Conservation (phyloP, 2,329 filamentous ascomycete genomes). For the Penicillium sp. region DNA sequence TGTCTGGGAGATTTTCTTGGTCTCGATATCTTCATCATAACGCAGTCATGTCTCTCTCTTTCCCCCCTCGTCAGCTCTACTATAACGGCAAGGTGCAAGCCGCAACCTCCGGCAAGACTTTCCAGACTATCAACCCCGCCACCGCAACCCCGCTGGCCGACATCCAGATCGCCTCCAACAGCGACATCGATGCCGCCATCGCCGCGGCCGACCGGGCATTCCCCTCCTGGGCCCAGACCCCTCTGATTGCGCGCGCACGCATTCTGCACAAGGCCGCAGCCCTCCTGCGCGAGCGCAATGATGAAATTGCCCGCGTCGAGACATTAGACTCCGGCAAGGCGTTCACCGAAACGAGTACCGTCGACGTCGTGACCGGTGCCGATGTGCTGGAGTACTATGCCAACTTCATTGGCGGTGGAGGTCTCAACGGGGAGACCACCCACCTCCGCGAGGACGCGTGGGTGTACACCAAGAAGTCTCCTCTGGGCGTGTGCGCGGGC, state of each 20-base stretch:
- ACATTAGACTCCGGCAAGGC: slow-evolving; percentile 86
- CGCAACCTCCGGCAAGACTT: slow-evolving; percentile 62
- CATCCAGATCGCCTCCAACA: slow-evolving; percentile 68
- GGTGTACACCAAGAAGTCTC: slow-evolving; percentile 80
- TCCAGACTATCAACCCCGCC: slow-evolving; percentile 74
- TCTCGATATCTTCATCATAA: neutral
- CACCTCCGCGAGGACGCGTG: slow-evolving; percentile 74
- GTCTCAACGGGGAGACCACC: slow-evolving; percentile 77
- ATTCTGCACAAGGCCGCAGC: slow-evolving; percentile 76
- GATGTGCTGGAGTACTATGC: slow-evolving; percentile 88
- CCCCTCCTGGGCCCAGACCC: slow-evolving; percentile 72
- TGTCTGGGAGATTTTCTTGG: slow-evolving; percentile 1
- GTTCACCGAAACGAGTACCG: slow-evolving; percentile 78
- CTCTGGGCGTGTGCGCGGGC: slow-evolving; percentile 80
- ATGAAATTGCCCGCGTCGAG: slow-evolving; percentile 76
- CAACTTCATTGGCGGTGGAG: slow-evolving; percentile 73
- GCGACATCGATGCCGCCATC: slow-evolving; percentile 72
- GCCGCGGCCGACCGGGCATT: slow-evolving; percentile 72
- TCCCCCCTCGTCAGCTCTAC: slow-evolving; percentile 66
- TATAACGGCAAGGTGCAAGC: slow-evolving; percentile 71
- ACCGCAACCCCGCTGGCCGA: slow-evolving; percentile 69
- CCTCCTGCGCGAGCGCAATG: slow-evolving; percentile 73
- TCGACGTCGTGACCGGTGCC: slow-evolving; percentile 80
- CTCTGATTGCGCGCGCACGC: slow-evolving; percentile 72
- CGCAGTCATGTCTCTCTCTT: slow-evolving; percentile 37